phyloP scores from a whole-genome alignment of 495 filamentous ascomycete genomes.

The Hypoxylon cercidicola region DNA sequence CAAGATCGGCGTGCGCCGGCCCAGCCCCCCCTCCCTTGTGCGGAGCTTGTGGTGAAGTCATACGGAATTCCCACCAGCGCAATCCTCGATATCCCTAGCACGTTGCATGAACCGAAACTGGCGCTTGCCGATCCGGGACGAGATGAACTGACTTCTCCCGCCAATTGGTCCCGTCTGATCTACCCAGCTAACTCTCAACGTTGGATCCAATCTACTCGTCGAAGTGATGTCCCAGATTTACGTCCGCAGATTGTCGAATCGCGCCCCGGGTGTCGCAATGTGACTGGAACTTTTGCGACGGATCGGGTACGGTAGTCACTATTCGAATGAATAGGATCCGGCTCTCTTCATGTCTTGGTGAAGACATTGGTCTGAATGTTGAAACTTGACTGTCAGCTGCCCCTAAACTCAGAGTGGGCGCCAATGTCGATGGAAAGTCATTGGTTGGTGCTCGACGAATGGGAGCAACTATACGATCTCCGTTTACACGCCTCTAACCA shows the following conservation, averaged over 20 bases:
- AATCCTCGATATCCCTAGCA: slow-evolving; percentile 12
- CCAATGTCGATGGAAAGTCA: slow-evolving; percentile 7
- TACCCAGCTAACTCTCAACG: slow-evolving; percentile 6
- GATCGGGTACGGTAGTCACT: not conserved
- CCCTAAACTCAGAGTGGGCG: slow-evolving; percentile 6
- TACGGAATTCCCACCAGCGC: slow-evolving; percentile 7
- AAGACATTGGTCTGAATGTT: not conserved
- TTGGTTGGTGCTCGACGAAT: slow-evolving; percentile 26
- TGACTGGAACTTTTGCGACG: slow-evolving; percentile 6
- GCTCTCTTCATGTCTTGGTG: slow-evolving; percentile 1
- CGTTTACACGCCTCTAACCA: not conserved
- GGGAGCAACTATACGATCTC: not conserved
- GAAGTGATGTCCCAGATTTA: slow-evolving; percentile 11
- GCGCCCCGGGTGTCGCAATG: slow-evolving; percentile 10
- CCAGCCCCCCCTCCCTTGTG: slow-evolving; percentile 13
- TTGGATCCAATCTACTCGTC: slow-evolving; percentile 9
- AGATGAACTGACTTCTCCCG: not conserved
- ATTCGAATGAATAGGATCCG: slow-evolving; percentile 6
- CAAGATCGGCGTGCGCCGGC: slow-evolving; percentile 18
- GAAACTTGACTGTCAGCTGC: slow-evolving; percentile 12
- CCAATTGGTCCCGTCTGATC: slow-evolving; percentile 5
- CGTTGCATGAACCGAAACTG: slow-evolving; percentile 9
- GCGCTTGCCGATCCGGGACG: not conserved
- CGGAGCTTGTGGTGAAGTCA: slow-evolving; percentile 22
- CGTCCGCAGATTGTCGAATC: slow-evolving; percentile 15